Base-by-base conservation (phyloP, 495 filamentous ascomycete genomes). In the Polyplosphaeria fusca region DNA sequence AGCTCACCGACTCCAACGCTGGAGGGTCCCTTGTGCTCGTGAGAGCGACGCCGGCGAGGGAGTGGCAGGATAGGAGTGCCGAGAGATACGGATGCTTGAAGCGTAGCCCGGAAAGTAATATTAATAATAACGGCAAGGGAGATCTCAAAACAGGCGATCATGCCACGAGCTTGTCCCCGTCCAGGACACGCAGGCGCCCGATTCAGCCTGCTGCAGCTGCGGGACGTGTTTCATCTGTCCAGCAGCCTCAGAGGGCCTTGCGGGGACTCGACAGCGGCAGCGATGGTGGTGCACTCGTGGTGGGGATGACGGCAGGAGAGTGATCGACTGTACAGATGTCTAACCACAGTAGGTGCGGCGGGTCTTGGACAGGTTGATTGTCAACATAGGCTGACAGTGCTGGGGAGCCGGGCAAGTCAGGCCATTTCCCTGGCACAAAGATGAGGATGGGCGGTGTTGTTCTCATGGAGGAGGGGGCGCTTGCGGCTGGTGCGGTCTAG, bases 151-250 rank as follows among this genome's bases (percentile, higher is more conserved):
- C 9, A 19, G 39, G 5, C 5, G 39, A 24, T 20, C 27, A 35
- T 30, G 27, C 46, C 24, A 19, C 24, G 11, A 35, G 14, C 13
- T 7, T 4, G 5, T 32, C 35, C 27, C 25, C 4, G 25, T 32
- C 46, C 46, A 40, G 18, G 47, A 38, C 19, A 43, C 13, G 32
- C 3, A 35, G 27, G 7, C 16, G 40, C 51, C 18, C 19, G 20
- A 28, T 52, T 25, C 23, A 41, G 40, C 26, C 16, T 22, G 27
- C 12, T 46, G 41, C 51, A 55, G 39, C 22, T 45, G 51, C 40
- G 16, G 51, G 5, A 45, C n/a, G 25, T 24, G 51, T 45, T 52
- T 35, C 30, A 35, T n/a, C 30, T 35, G 30, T 35, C 30, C 9
- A 35, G 7, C 30, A n/a, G 30, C 30, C 30, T 7, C 30, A n/a